phyloP scores from a whole-genome alignment of 163 green algal species.

The Chloromonas sp. region DNA sequence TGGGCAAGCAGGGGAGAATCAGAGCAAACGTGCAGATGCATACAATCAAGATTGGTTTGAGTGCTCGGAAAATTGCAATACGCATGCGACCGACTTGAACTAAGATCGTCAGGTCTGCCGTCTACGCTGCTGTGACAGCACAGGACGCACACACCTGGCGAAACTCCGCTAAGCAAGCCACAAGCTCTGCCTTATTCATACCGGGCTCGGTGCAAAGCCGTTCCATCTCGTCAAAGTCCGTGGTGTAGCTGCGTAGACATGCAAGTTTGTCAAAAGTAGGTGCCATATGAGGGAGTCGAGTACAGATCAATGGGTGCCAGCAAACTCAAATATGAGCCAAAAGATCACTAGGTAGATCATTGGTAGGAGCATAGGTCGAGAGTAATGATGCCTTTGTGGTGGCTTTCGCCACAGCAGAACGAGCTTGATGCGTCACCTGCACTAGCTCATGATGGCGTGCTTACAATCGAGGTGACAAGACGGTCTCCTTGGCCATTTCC shows the following conservation, averaged over 20 bases:
- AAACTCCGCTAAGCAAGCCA: slow-evolving; percentile 84
- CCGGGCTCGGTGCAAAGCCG: slow-evolving; percentile 87
- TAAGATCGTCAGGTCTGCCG: not conserved
- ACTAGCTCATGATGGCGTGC: not conserved
- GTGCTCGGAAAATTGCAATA: too few species aligned
- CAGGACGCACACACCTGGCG: slow-evolving; percentile 1
- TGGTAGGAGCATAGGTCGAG: too few species aligned
- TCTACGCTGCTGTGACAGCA: not conserved
- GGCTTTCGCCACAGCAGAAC: too few species aligned
- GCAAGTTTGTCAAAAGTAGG: too few species aligned
- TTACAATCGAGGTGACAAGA: slow-evolving; percentile 75
- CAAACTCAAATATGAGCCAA: too few species aligned
- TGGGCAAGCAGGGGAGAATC: not conserved
- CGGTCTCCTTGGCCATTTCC: slow-evolving; percentile 56
- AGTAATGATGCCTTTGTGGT: too few species aligned
- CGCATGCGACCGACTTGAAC: not conserved
- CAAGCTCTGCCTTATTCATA: slow-evolving; percentile 74
- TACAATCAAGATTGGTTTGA: too few species aligned
- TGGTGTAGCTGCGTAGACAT: slow-evolving; percentile 26
- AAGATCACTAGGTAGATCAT: too few species aligned
- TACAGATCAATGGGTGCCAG: too few species aligned
- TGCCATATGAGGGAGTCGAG: too few species aligned
- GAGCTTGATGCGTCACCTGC: too few species aligned
- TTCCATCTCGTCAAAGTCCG: slow-evolving; percentile 71
- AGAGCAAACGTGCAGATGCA: too few species aligned